Conservation (phyloP, 2,329 filamentous ascomycete species). For the Ceratocystis huliohia region DNA sequence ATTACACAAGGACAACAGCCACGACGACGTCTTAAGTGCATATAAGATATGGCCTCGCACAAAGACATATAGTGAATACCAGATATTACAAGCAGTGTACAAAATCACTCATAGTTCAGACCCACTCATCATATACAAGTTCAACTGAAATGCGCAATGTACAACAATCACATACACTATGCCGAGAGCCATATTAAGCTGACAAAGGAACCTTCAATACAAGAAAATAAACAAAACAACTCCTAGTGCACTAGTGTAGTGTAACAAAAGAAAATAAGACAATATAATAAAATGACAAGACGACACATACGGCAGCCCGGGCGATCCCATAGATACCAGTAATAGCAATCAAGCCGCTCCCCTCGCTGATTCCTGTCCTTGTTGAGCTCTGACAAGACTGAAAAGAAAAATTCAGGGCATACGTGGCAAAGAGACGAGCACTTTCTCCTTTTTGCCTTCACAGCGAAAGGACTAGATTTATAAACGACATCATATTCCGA, state of each 20-base stretch:
- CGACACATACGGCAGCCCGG: background rate
- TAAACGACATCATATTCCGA: constrained; percentile 17
- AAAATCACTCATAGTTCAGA: no score
- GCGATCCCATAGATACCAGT: background rate
- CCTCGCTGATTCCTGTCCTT: background rate
- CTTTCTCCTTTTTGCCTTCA: background rate
- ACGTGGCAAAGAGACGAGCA: background rate
- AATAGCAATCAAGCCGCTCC: background rate
- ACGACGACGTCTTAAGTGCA: no score
- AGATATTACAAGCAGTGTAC: background rate
- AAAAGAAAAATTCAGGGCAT: background rate
- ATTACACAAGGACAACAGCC: background rate
- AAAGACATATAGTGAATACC: no score
- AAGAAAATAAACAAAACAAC: background rate
- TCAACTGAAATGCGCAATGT: background rate
- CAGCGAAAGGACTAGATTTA: background rate
- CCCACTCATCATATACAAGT: background rate
- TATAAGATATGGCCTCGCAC: no score
- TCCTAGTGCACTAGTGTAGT: background rate
- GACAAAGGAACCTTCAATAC: background rate
- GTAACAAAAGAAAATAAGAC: constrained; percentile 9
- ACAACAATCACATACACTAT: background rate
- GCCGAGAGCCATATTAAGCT: background rate
- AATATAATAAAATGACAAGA: background rate
- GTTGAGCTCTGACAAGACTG: background rate